Base-by-base conservation (phyloP, 1,139 yeast genomes). In the Diutina scorzettiae region DNA sequence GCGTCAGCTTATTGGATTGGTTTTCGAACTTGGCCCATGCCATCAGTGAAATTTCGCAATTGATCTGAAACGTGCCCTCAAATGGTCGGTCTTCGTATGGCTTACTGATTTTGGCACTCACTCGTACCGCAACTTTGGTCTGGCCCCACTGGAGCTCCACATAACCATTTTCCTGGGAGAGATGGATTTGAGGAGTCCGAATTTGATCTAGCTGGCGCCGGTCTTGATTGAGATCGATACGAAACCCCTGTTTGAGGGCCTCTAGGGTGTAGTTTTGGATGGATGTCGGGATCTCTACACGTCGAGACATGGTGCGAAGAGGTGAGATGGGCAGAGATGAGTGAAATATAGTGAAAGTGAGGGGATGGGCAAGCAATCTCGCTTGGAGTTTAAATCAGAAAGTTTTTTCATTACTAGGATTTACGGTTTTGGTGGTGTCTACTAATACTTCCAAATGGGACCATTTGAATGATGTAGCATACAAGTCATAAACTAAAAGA, bases 1-100 rank as follows among this genome's bases (percentile, higher is more conserved):
- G 94, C 46, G 81, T 83, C 49, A 75, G 80, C 47, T 78, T 71
- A 16, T 23, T 34, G 4, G 28, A 23, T 37, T 76, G 77, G 52
- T 77, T 76, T 51, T 87, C 96, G 57, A 86, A 87, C 52, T 76
- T 68, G 2, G 95, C 81, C 11, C 86, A 78, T 1, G 96, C 95
- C 87, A 89, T 82, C 21, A 96, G 82, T 16, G 89, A 75, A 42
- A 85, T 76, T 54, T 91, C 97, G 5, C 95, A 83, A 42, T 84
- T 77, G 24, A 91, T 87, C 36, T 74, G 66, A 56, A 91, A 87
- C 3, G 83, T 58, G 1, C 98, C 98, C 60, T 93, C 98, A 55
- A 85, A 89, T 1, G 97, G 97, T 42, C 96, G 69, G 51, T 89
- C 95, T 44, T 86, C 95, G 51, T 73, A 81, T 0, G 98, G 98